Percentiles rank a stretch among this genome's conserved stretches.
Evolutionary conservation across 805 yeast species (phyloP).

Genomic region (Metschnikowia orientalis): DNA sequence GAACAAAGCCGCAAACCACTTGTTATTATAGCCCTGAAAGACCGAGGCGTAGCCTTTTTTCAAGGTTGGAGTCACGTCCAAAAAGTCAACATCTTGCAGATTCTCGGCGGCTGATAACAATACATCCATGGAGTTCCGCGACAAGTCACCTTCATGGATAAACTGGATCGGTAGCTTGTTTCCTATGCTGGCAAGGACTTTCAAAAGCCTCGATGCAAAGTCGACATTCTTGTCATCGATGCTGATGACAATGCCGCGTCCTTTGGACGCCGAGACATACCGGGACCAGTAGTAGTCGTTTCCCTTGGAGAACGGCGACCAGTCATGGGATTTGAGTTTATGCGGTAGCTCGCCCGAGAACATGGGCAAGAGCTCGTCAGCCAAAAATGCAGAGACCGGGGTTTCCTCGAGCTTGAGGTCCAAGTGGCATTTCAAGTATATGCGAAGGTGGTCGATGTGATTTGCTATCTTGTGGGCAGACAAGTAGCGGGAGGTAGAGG

Average conservation of each 20-base stretch:
- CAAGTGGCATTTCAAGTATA: constrained; percentile 12
- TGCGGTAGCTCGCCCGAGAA: constrained; percentile 12
- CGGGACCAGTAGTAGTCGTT: constrained; percentile 10
- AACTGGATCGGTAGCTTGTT: constrained; percentile 16
- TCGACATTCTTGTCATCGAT: constrained; percentile 12
- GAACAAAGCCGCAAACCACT: constrained; percentile 18
- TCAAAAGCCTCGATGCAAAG: constrained; percentile 12
- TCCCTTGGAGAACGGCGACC: constrained; percentile 5
- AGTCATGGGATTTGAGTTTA: constrained; percentile 5
- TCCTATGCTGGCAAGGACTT: constrained; percentile 9
- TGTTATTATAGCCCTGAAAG: constrained; percentile 29
- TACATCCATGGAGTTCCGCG: constrained; percentile 4
- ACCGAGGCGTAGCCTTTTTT: constrained; percentile 14
- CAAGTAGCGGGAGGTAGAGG: constrained; percentile 13
- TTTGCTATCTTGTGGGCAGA: constrained; percentile 11
- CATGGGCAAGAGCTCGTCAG: constrained; percentile 16
- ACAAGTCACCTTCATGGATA: constrained; percentile 14
- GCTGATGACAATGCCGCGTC: constrained; percentile 17
- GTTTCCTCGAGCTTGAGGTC: constrained; percentile 9
- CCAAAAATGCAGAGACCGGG: constrained; percentile 7
- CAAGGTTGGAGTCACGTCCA: constrained; percentile 20
- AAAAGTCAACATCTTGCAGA: constrained; percentile 10
- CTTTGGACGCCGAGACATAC: constrained; percentile 5
- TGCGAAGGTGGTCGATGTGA: constrained; percentile 15
- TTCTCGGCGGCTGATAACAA: constrained; percentile 7